Percentiles rank a stretch among this genome's conserved stretches.
phyloP scores from a whole-genome alignment of 2,329 filamentous ascomycete species.

The Elsinoe fawcettii region DNA sequence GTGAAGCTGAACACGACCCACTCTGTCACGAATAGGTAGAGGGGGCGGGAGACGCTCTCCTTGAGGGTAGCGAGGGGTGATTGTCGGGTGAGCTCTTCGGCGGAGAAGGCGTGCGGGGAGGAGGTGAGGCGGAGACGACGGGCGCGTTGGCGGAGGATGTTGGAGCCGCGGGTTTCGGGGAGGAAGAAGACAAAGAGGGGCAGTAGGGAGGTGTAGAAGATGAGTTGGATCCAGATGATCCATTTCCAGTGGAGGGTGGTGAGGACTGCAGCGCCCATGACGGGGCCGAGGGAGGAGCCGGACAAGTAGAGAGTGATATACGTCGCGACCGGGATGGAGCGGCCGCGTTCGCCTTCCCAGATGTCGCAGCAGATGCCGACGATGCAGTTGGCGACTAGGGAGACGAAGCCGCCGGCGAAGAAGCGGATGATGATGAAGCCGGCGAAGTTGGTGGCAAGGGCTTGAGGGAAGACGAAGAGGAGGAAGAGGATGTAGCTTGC shows the following conservation, averaged over 20 bases:
- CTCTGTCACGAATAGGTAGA: constrained; percentile 42
- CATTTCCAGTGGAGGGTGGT: constrained; percentile 31
- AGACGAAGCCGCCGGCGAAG: constrained; percentile 32
- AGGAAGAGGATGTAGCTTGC: constrained; percentile 30
- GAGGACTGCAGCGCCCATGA: constrained; percentile 30
- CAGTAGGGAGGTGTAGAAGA: constrained; percentile 38
- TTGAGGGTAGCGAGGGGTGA: constrained; percentile 30
- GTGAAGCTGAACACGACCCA: constrained; percentile 42
- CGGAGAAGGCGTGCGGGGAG: constrained; percentile 25
- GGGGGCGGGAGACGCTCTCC: constrained; percentile 27
- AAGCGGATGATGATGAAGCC: constrained; percentile 33
- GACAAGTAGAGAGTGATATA: constrained; percentile 31
- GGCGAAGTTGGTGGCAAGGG: constrained; percentile 32
- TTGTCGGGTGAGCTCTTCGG: constrained; percentile 29
- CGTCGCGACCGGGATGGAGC: constrained; percentile 30
- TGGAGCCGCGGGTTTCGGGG: constrained; percentile 40
- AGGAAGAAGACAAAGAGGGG: constrained; percentile 35
- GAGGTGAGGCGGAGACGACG: constrained; percentile 27
- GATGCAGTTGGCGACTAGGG: constrained; percentile 31
- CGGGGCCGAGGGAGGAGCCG: constrained; percentile 31
- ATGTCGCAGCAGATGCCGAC: constrained; percentile 34
- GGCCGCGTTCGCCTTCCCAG: constrained; percentile 28
- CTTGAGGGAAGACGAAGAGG: constrained; percentile 34
- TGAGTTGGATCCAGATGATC: constrained; percentile 36
- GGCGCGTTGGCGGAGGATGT: constrained; percentile 38